Conservation (phyloP, 2,329 filamentous ascomycete genomes). For the Xylariaceae sp. region DNA sequence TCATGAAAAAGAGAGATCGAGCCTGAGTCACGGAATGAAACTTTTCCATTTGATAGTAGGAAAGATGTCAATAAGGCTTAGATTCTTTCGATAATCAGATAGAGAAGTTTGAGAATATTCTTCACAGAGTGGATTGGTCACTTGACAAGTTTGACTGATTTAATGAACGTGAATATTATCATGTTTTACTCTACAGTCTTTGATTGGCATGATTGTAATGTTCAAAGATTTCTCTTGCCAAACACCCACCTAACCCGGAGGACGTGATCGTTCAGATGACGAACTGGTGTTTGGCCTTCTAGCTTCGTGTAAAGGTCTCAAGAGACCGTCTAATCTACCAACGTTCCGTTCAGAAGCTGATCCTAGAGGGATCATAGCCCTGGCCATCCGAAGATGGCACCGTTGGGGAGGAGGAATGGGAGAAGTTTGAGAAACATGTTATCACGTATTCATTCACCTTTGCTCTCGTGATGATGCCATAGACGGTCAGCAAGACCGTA, state of each 20-base stretch:
- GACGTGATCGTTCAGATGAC: constrained; percentile 21
- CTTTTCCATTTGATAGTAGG: too few species aligned
- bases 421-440: constrained; percentile 1
- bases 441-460: constrained; percentile 1
- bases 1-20: too few species aligned
- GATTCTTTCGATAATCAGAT: too few species aligned
- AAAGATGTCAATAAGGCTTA: too few species aligned
- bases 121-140: too few species aligned
- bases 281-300: constrained; percentile 34
- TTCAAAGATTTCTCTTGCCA: constrained; percentile 39
- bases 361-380: constrained; percentile 65
- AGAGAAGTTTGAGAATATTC: too few species aligned
- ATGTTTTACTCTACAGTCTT: too few species aligned
- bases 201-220: too few species aligned
- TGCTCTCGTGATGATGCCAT: constrained; percentile 9
- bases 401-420: constrained; percentile 49
- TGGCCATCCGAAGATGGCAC: constrained; percentile 73
- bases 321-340: constrained; percentile 56
- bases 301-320: constrained; percentile 29
- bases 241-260: constrained; percentile 28
- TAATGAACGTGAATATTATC: too few species aligned
- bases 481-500: not conserved
- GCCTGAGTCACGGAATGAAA: too few species aligned
- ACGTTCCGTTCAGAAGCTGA: constrained; percentile 76
- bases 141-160: too few species aligned